A percentile compares a stretch with the other conserved stretches of the same genome.
These are phyloP conservation scores for Stentor coeruleus DNA, from an alignment of 73 alveolate genomes.

Conservation along the genomic window DNA sequence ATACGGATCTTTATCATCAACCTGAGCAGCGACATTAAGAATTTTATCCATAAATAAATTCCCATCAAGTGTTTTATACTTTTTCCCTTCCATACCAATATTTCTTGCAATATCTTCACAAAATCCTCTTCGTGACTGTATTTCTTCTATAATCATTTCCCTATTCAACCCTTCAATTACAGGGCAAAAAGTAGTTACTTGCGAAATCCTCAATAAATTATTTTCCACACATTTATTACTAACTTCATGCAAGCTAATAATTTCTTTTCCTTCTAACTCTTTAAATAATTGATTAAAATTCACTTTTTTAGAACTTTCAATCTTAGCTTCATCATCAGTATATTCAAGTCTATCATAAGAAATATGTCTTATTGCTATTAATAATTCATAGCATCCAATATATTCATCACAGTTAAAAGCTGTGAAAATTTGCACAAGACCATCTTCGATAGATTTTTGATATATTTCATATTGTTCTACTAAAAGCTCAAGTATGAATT, in stretches of 20 bases:
- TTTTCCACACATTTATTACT: not conserved
- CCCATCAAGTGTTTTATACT: not conserved
- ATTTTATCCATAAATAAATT: not conserved
- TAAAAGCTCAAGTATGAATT: not conserved
- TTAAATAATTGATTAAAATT: not conserved
- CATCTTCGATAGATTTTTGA: slow-evolving; percentile 2
- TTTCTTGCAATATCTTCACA: not conserved
- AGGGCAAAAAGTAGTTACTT: not conserved
- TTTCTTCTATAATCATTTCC: not conserved
- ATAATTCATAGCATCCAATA: not conserved
- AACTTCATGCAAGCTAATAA: not conserved
- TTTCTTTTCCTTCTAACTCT: not conserved
- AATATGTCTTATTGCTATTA: not conserved
- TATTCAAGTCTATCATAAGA: not conserved
- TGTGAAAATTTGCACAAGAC: not conserved
- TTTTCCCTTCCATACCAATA: not conserved
- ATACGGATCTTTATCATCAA: not conserved
- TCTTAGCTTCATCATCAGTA: no score
- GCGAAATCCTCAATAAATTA: not conserved
- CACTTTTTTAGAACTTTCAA: not conserved
- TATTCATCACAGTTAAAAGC: not conserved
- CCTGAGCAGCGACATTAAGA: not conserved
- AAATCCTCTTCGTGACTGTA: not conserved
- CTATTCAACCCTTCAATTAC: not conserved
- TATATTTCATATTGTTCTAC: not conserved